Conservation (phyloP, 108 stramenopile genomes). For the Stephanodiscus minutulus region DNA sequence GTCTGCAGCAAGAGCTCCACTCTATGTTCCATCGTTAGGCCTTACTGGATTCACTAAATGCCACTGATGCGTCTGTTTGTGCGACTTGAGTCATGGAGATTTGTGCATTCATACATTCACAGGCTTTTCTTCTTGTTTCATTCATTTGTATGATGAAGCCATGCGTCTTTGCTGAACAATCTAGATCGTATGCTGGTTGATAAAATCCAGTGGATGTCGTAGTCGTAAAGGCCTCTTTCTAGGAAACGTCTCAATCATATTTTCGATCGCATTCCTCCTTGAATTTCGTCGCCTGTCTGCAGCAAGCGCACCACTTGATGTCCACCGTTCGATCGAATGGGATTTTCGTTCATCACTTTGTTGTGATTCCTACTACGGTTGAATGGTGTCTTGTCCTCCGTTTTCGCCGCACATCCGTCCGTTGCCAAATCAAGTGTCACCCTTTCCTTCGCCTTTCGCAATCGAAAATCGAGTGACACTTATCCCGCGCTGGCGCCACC, state of each 20-base stretch:
- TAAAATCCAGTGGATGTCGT: neutral
- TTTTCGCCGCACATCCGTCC: neutral
- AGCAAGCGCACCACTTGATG: slow-evolving; percentile 41
- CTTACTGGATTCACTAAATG: slow-evolving; percentile 29
- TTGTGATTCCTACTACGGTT: neutral
- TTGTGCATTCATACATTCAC: slow-evolving; percentile 15
- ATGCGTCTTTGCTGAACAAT: neutral
- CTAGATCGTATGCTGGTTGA: neutral
- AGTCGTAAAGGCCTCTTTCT: neutral
- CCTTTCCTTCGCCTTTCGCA: slow-evolving; percentile 7
- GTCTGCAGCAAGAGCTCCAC: slow-evolving; percentile 31
- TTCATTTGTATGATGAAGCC: slow-evolving; percentile 1
- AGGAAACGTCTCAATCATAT: slow-evolving; percentile 4
- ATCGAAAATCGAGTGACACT: slow-evolving; percentile 4
- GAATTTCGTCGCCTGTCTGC: slow-evolving; percentile 37
- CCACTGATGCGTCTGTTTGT: no score
- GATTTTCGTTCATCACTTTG: slow-evolving; percentile 36
- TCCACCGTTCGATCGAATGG: slow-evolving; percentile 38
- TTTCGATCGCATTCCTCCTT: slow-evolving; percentile 27
- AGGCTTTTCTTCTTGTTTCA: slow-evolving; percentile 32
- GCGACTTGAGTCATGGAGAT: no score
- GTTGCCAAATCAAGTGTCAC: neutral
- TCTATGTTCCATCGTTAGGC: slow-evolving; percentile 40
- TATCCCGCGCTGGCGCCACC: no score
- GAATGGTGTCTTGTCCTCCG: neutral